Conservation (phyloP, 2,329 filamentous ascomycete genomes). For the Venturia effusa region DNA sequence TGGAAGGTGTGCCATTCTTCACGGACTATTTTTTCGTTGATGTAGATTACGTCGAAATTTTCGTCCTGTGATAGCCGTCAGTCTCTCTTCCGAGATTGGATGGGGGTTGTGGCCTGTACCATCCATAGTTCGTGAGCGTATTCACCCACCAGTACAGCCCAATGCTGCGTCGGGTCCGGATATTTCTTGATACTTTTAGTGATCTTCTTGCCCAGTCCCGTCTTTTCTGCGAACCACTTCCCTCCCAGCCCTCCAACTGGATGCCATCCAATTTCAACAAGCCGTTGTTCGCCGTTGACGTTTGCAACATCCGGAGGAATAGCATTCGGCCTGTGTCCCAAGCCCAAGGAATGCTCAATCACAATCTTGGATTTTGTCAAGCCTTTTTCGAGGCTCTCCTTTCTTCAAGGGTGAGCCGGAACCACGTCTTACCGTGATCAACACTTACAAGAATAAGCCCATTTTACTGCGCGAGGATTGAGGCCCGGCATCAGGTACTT, state of each 20-base stretch:
- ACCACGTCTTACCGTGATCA: background rate
- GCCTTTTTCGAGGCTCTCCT: constrained; percentile 7
- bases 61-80: constrained; percentile 27
- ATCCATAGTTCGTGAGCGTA: constrained; percentile 51
- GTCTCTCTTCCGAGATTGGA: background rate
- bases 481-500: background rate
- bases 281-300: constrained; percentile 27
- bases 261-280: constrained; percentile 47
- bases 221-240: constrained; percentile 49
- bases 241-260: constrained; percentile 45
- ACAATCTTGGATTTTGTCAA: constrained; percentile 27
- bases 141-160: constrained; percentile 47
- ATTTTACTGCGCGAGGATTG: constrained; percentile 1
- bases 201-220: constrained; percentile 44
- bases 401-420: background rate
- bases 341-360: constrained; percentile 34
- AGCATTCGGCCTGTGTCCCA: constrained; percentile 35
- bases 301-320: constrained; percentile 30
- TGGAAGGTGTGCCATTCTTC: constrained; percentile 10
- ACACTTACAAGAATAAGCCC: constrained; percentile 4
- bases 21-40: constrained; percentile 26
- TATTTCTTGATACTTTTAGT: constrained; percentile 44
- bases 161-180: constrained; percentile 50
- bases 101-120: constrained; percentile 24
- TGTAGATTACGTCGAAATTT: constrained; percentile 46